Conservation (phyloP, 1,139 yeast genomes). For the Chernovozyma aurita region DNA sequence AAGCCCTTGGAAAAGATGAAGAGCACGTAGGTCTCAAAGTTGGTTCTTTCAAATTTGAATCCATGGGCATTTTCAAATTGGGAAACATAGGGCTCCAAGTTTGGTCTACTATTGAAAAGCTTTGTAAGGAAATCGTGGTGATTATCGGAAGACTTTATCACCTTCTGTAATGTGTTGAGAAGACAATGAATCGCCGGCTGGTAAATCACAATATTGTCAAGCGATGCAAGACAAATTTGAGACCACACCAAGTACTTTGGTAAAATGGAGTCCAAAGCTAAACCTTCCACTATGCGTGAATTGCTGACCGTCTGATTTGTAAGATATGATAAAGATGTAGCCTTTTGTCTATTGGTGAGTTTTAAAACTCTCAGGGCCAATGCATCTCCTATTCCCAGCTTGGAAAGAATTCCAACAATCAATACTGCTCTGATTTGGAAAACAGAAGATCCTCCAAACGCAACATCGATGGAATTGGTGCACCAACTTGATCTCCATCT, state of each 20-base stretch:
- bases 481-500: slow-evolving; percentile 72
- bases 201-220: slow-evolving; percentile 36
- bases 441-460: slow-evolving; percentile 55
- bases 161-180: slow-evolving; percentile 24
- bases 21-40: slow-evolving; percentile 54
- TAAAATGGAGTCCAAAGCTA: slow-evolving; percentile 50
- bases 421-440: slow-evolving; percentile 71
- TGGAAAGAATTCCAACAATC: slow-evolving; percentile 67
- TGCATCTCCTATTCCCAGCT: slow-evolving; percentile 58
- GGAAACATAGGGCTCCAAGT: slow-evolving; percentile 39
- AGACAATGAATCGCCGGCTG: slow-evolving; percentile 52
- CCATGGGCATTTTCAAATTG: slow-evolving; percentile 44
- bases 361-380: slow-evolving; percentile 47
- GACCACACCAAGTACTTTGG: slow-evolving; percentile 68
- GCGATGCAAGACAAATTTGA: slow-evolving; percentile 33
- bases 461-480: slow-evolving; percentile 60
- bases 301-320: slow-evolving; percentile 43
- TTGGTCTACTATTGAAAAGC: slow-evolving; percentile 35
- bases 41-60: slow-evolving; percentile 37
- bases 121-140: slow-evolving; percentile 9
- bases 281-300: slow-evolving; percentile 60
- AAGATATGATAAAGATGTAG: slow-evolving; percentile 30
- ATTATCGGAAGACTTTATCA: slow-evolving; percentile 12
- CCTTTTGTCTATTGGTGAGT: slow-evolving; percentile 25
- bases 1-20: slow-evolving; percentile 58